Percentiles rank a stretch among this genome's conserved stretches.
Conservation (phyloP, 805 yeast species). For the Starmerella scarabaei region DNA sequence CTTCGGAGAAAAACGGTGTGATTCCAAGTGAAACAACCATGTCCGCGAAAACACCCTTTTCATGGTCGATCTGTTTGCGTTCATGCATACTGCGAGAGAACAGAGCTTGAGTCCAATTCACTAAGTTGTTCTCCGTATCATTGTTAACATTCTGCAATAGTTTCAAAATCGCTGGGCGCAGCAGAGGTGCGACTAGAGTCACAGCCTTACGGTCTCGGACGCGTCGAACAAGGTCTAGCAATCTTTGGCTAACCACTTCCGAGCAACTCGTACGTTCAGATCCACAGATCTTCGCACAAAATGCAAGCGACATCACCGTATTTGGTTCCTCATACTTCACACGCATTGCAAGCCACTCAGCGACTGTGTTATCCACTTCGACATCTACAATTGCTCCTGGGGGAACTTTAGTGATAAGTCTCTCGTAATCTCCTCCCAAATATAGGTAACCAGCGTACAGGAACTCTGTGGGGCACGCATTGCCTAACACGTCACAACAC, state of each 20-base stretch:
- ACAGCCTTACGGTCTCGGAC: slow-evolving; percentile 6
- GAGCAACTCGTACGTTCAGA: not conserved
- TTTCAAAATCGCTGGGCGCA: slow-evolving; percentile 3
- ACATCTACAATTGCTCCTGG: not conserved
- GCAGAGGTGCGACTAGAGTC: slow-evolving; percentile 9
- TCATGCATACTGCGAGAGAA: slow-evolving; percentile 6
- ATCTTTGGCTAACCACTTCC: not conserved
- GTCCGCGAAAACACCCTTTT: not conserved
- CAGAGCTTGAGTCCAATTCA: slow-evolving; percentile 5
- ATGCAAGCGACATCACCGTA: slow-evolving; percentile 3
- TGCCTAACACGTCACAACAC: slow-evolving; percentile 8
- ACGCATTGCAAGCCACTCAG: slow-evolving; percentile 5
- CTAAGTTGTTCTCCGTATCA: slow-evolving; percentile 1
- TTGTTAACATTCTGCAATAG: slow-evolving; percentile 6
- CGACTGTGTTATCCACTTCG: not conserved
- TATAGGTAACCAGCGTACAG: slow-evolving; percentile 3
- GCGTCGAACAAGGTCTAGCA: slow-evolving; percentile 3
- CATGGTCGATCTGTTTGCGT: not conserved
- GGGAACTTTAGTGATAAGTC: slow-evolving; percentile 1
- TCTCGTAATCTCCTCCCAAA: slow-evolving; percentile 5
- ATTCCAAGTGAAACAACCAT: not conserved
- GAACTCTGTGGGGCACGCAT: slow-evolving; percentile 6
- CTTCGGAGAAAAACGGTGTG: slow-evolving; percentile 5
- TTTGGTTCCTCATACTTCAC: not conserved
- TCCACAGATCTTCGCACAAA: slow-evolving; percentile 3